A percentile compares a stretch with the other conserved stretches of the same genome.
phyloP scores from a whole-genome alignment of 2,329 filamentous ascomycete genomes.

The Dendryphion nanum region DNA sequence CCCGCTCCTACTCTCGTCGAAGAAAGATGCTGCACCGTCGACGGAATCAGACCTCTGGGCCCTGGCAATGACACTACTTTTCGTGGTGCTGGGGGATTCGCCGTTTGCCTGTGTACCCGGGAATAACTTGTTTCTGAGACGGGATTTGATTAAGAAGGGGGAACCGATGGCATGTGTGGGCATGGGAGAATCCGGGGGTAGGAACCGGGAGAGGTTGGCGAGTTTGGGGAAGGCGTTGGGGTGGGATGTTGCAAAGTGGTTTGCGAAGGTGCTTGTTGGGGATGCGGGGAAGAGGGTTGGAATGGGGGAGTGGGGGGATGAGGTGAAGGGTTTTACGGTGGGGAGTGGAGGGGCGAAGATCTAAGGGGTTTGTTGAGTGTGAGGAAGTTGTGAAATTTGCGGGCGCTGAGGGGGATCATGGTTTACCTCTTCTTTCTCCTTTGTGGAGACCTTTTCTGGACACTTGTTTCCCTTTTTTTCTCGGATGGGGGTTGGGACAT shows the following conservation, averaged over 20 bases:
- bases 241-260: constrained; percentile 33
- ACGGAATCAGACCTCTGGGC: constrained; percentile 44
- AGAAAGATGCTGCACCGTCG: constrained; percentile 26
- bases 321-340: constrained; percentile 6
- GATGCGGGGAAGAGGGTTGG: constrained; percentile 27
- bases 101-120: constrained; percentile 40
- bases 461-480: not conserved
- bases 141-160: constrained; percentile 46
- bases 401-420: not conserved
- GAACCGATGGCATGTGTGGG: constrained; percentile 40
- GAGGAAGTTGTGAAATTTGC: no score
- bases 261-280: constrained; percentile 36
- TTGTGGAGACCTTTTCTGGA: not conserved
- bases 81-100: constrained; percentile 41
- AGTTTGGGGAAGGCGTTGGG: constrained; percentile 23
- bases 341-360: not conserved
- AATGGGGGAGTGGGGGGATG: constrained; percentile 28
- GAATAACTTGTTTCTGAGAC: constrained; percentile 41
- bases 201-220: constrained; percentile 29
- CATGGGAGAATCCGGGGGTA: constrained; percentile 33
- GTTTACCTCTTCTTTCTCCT: not conserved
- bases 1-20: constrained; percentile 24
- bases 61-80: constrained; percentile 45
- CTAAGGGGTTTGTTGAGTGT: no score
- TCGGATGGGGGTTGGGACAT: not conserved